Evolutionary conservation across 441 rosid genomes (phyloP), one percentile per base, ranked within the genome.

Genomic region (Aquilaria agallochum): DNA sequence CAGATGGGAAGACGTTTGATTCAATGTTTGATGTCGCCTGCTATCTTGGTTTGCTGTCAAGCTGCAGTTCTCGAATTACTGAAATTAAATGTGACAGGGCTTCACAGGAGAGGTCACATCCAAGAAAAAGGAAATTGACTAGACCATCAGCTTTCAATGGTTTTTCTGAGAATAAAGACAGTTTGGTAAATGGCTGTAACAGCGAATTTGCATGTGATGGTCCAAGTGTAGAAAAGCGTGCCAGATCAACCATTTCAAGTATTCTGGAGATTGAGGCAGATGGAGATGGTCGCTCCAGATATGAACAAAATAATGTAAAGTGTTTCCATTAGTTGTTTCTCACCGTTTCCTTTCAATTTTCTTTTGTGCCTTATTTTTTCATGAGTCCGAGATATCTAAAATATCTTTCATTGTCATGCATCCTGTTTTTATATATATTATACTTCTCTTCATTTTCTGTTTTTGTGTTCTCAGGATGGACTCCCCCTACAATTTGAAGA

Each of bases 401-500:
- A 46, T 20, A 46, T 55, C 13, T 42, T 32, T 33, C 52, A 15
- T 36, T 8, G 11, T 36, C 31, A 45, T 53, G 32, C 55, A n/a
- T 47, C 27, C 31, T 54, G 50, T 20, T 11, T 36, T 49, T 31
- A 34, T 60, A 33, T 12, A 31, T 12, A 50, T 53, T 63, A 36
- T 67, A 3, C 33, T 48, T 68, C 55, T 62, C 58, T 51, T 45
- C 40, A 32, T 70, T 11, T 62, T 62, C 31, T 68, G 45, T 78
- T 33, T 50, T 67, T 69, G 56, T 50, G 59, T 64, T 78, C 80
- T 66, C 95, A 95, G 99, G 88, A 80, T 59, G 87, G 79, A 65
- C 79, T 90, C 64, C 98, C 98, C 58, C 62, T 92, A 60, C 96
- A 92, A 80, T 92, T 87, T 79, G 97, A 88, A 78, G 96, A 95